Base-by-base conservation (phyloP, 192 early-diverging fungal species). In the Coemansia sp. region DNA sequence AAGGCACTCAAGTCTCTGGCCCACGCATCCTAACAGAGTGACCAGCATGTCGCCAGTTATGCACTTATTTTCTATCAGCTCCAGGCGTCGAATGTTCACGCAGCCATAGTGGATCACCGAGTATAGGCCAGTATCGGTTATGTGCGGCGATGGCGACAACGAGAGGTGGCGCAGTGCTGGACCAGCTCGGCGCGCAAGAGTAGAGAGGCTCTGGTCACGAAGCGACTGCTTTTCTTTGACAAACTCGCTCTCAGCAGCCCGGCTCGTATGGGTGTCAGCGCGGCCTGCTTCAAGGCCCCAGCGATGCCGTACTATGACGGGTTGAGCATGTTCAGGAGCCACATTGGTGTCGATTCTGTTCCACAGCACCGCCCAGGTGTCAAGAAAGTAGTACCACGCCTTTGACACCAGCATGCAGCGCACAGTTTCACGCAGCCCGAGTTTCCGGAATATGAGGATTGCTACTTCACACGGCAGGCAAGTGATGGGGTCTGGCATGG, bases 351-450 rank as follows among this genome's bases (percentile, higher is more conserved):
- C 74, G 36, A 76, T 46, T 32, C 24, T 59, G 33, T 39, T 55
- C 74, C 74, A 76, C 35, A 76, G 50, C 34, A 70, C 60, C 12
- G 63, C 29, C 55, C 63, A 66, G 1, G 38, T 27, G 17, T 56
- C 60, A 11, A 76, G 53, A 14, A 60, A 66, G 29, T 60, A 59
- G 34, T 54, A 66, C 74, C 74, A 76, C n/a, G 4, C 50, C 33
- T 60, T 76, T 1, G 67, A 76, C 6, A 76, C 74, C 14, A 53
- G 46, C 74, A 67, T 70, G 56, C 67, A 76, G 22, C 43, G 56
- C 15, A 60, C 63, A 35, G 70, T 58, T 22, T 70, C 60, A 26
- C 53, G 57, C 32, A 76, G 42, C 27, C 56, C 24, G 39, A 76
- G 55, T 8, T 67, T 56, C 54, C 74, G 63, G 18, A 76, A 70